These are phyloP conservation scores for Trametes polyzona DNA, from an alignment of 1,284 basidiomycete genomes.

Conservation along the genomic window DNA sequence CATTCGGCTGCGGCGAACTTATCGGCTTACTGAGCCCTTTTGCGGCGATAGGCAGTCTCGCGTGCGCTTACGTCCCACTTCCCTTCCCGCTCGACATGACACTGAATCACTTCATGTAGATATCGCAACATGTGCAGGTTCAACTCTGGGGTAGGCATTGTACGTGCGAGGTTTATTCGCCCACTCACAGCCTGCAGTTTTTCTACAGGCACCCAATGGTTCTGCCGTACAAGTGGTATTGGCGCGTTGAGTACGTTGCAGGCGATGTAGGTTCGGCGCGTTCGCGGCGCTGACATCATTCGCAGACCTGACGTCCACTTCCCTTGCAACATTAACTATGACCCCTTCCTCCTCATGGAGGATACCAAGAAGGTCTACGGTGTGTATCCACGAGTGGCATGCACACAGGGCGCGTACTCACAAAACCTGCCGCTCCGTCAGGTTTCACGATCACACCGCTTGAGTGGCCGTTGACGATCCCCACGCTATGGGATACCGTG, in stretches of 20 bases:
- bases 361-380: slow-evolving; percentile 74
- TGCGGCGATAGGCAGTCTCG: background rate
- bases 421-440: background rate
- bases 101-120: background rate
- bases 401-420: too few relatives aligned
- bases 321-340: slow-evolving; percentile 73
- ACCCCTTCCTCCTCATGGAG: slow-evolving; percentile 80
- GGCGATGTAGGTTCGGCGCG: slow-evolving; percentile 41
- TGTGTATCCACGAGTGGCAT: too few relatives aligned
- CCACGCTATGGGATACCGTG: slow-evolving; percentile 73
- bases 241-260: slow-evolving; percentile 36
- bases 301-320: slow-evolving; percentile 69
- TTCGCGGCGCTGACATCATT: background rate
- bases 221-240: slow-evolving; percentile 36
- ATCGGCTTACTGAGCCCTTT: background rate
- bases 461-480: slow-evolving; percentile 77
- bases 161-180: background rate
- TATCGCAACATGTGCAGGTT: slow-evolving; percentile 64
- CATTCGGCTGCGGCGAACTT: too few relatives aligned
- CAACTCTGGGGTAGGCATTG: slow-evolving; percentile 56
- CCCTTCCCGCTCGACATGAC: background rate
- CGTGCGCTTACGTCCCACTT: background rate
- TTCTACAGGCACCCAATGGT: slow-evolving; percentile 68
- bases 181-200: slow-evolving; percentile 32
- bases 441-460: slow-evolving; percentile 71